Evolutionary conservation across 345 rosid species (phyloP), one percentile per base, ranked within the genome.

Genomic region (Pugionium dolabratum): DNA sequence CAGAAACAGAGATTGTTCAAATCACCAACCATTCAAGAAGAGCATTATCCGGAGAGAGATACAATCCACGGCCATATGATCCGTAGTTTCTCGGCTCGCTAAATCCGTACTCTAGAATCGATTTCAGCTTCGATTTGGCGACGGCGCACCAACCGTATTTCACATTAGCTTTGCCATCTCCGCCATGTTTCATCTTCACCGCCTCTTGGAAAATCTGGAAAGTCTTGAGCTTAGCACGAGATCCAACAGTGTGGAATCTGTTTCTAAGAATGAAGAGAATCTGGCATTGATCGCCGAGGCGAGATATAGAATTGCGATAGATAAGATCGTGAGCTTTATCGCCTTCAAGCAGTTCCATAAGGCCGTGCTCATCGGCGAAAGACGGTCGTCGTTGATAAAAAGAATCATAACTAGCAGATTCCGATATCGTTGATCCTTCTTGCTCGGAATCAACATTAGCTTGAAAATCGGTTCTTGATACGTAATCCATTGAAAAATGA

Each of bases 141-240:
- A 81, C 82, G 18, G 84, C 61, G 60, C 77, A 84, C 99, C 99
- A 90, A 51, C 81, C 97, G 30, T 70, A 81, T 65, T 77, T 88
- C 34, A 88, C 78, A 36, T 26, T 90, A 4, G 89, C 69, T 30
- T 85, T 89, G 2, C 77, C 80, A 28, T 32, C 59, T 4, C 87
- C 91, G 9, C 73, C 80, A 35, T 76, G 36, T 39, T 86, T 85
- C 26, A 35, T 58, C 70, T 78, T 83, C 75, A 79, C 64, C 18
- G 96, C 90, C 65, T 70, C 82, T 5, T 45, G 25, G 25, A 74
- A 84, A 36, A 85, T 64, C 70, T 79, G 84, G 62, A 86, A 94
- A 1, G 86, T 68, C 30, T 80, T 86, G 39, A 80, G 44, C 56
- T 79, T 84, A 0, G 90, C 97, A 64, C 71, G 79, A n/a, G 82